Conservation (phyloP, 2,329 filamentous ascomycete genomes). For the Fusarium chaquense region DNA sequence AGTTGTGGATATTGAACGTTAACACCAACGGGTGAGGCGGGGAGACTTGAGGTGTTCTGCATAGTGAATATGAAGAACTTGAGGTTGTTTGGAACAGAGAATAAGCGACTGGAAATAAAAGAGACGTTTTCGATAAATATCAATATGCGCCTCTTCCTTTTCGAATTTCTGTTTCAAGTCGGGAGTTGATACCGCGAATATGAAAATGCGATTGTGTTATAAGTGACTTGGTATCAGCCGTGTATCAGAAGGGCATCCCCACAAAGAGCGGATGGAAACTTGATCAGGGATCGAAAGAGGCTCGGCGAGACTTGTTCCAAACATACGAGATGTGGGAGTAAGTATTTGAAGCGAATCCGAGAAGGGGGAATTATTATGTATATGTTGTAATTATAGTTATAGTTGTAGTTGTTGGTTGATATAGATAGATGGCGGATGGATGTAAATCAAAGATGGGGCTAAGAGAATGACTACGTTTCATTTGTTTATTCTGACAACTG, state of each 20-base stretch:
- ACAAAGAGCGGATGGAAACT: conserved; percentile 21
- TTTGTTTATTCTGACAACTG: not conserved
- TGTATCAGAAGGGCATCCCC: conserved; percentile 35
- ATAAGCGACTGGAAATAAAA: conserved; percentile 3
- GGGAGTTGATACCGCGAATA: conserved; percentile 8
- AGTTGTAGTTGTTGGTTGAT: not conserved
- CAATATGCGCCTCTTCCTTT: not conserved
- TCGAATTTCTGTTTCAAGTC: conserved; percentile 15
- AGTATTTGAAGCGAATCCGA: conserved; percentile 22
- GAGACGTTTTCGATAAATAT: conserved; percentile 19
- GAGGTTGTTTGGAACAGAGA: conserved; percentile 6
- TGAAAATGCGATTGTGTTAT: conserved; percentile 25
- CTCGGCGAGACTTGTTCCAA: conserved; percentile 29
- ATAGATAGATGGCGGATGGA: not conserved
- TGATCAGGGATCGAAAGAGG: not conserved
- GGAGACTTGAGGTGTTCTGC: conserved; percentile 40
- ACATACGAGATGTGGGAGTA: conserved; percentile 12
- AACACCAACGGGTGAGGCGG: conserved; percentile 28
- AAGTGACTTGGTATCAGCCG: conserved; percentile 35
- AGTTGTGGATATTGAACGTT: conserved; percentile 43
- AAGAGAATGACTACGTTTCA: not conserved
- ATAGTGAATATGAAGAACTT: conserved; percentile 24
- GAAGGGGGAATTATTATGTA: not conserved
- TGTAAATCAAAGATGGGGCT: not conserved
- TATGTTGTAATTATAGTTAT: not conserved